Percentiles rank a stretch among this genome's conserved stretches.
These are phyloP conservation scores for Urochloa ruziziensis DNA, from an alignment of 176 grass and related monocot species.

Conservation along the genomic window DNA sequence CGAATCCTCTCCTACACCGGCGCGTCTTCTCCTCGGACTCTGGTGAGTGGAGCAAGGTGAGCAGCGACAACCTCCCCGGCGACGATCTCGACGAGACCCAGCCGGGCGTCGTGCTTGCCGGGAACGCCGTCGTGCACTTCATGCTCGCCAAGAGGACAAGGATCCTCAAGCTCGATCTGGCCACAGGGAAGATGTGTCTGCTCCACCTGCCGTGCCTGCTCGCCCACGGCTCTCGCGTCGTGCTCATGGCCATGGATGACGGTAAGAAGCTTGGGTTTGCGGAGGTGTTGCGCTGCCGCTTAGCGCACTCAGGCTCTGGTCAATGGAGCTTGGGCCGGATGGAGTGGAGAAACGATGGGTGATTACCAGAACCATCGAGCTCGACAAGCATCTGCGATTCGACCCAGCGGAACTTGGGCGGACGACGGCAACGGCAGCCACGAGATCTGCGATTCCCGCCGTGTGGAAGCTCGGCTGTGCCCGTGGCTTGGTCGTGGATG, in stretches of 20 bases:
- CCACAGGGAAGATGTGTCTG: background rate
- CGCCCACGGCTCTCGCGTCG: too few species aligned
- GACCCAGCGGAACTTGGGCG: too few species aligned
- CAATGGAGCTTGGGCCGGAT: background rate
- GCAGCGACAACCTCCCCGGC: background rate
- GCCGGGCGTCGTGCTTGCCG: background rate
- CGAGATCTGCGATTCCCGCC: too few species aligned
- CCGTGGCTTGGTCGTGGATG: too few species aligned
- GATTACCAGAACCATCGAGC: background rate
- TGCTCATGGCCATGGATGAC: background rate
- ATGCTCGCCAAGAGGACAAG: accelerated
- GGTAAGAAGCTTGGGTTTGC: slow-evolving; percentile 16
- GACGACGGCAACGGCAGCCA: too few species aligned
- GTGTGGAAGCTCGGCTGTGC: too few species aligned
- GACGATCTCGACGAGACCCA: too few species aligned
- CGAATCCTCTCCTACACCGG: too few species aligned
- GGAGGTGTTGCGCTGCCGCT: too few species aligned
- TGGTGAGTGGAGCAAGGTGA: background rate
- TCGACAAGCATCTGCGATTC: background rate
- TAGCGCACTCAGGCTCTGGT: background rate
- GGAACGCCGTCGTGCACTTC: slow-evolving; percentile 9
- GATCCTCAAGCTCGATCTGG: background rate
- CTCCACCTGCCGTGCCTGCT: background rate
- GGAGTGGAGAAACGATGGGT: background rate
- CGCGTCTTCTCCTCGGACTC: background rate